A percentile compares a stretch with the other conserved stretches of the same genome.
phyloP scores from a whole-genome alignment of 495 filamentous ascomycete species.

The Thermothielavioides terrestris region DNA sequence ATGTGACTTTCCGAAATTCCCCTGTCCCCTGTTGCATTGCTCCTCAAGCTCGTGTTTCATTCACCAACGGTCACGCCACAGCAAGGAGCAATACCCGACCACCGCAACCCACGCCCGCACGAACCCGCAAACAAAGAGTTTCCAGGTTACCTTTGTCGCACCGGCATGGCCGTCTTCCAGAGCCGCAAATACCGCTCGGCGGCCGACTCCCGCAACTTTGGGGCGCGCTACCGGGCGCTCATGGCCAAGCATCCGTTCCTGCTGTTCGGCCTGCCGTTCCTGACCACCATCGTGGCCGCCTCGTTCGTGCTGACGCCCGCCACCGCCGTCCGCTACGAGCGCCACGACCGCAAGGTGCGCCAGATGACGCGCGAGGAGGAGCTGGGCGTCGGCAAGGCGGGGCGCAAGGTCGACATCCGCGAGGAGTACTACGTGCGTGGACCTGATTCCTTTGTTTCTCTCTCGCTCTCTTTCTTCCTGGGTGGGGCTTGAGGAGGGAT shows the following conservation, averaged over 20 bases:
- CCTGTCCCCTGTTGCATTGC: too few relatives aligned
- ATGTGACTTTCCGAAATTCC: too few relatives aligned
- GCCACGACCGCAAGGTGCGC: constrained; percentile 77
- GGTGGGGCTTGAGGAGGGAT: too few relatives aligned
- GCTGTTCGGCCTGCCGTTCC: constrained; percentile 92
- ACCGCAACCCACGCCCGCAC: too few relatives aligned
- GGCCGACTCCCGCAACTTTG: constrained; percentile 54
- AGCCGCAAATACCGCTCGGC: constrained; percentile 61
- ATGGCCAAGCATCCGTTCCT: constrained; percentile 75
- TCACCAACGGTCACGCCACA: too few relatives aligned
- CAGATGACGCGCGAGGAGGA: constrained; percentile 76
- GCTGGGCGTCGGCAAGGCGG: constrained; percentile 63
- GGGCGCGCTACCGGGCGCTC: constrained; percentile 61
- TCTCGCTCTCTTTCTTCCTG: background rate
- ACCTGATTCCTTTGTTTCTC: background rate
- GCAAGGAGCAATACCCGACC: too few relatives aligned
- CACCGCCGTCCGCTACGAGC: constrained; percentile 86
- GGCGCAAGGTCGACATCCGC: constrained; percentile 64
- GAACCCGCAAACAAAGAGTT: constrained; percentile 1
- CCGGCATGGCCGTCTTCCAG: constrained; percentile 68
- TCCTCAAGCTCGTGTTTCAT: too few relatives aligned
- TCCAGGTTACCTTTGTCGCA: too few relatives aligned
- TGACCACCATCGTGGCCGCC: constrained; percentile 82
- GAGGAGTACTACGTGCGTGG: constrained; percentile 96
- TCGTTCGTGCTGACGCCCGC: constrained; percentile 93